These are phyloP conservation scores for Colletotrichum kahawae DNA, from an alignment of 2,329 filamentous ascomycete genomes.

Conservation along the genomic window DNA sequence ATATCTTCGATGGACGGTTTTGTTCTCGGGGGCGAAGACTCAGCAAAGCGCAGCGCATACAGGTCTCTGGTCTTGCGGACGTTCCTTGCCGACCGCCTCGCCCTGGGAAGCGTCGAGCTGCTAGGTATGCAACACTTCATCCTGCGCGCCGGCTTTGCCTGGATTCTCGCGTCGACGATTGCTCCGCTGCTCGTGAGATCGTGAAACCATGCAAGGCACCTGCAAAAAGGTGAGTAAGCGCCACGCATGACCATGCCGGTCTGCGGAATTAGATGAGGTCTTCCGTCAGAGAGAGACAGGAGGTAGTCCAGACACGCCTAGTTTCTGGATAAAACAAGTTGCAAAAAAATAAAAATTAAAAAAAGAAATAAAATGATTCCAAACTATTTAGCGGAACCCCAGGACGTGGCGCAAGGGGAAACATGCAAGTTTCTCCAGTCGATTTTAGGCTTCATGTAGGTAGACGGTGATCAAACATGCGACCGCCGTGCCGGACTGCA, in stretches of 20 bases:
- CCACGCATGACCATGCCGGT: neutral
- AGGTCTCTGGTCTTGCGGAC: slow-evolving; percentile 41
- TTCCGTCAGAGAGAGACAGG: neutral
- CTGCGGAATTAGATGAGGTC: neutral
- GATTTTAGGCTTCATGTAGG: neutral
- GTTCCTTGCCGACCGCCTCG: slow-evolving; percentile 48
- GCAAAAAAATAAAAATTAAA: neutral
- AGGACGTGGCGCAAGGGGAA: neutral
- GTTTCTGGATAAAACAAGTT: neutral
- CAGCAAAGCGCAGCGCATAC: slow-evolving; percentile 36
- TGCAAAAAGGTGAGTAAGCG: neutral
- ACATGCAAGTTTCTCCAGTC: neutral
- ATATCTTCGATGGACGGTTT: slow-evolving; percentile 58
- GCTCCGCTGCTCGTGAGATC: neutral
- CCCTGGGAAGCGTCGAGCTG: slow-evolving; percentile 40
- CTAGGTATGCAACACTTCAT: slow-evolving; percentile 37
- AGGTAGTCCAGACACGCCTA: neutral
- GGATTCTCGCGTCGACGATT: slow-evolving; percentile 29
- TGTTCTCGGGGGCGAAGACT: slow-evolving; percentile 40
- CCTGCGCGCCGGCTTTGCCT: slow-evolving; percentile 36
- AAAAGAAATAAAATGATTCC: neutral
- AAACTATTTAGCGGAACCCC: neutral
- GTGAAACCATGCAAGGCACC: neutral
- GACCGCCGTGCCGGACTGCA: neutral
- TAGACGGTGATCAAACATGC: slow-evolving; percentile 2